Evolutionary conservation across 1,284 basidiomycete genomes (phyloP).

Genomic region (Veloboletus limbatus): DNA sequence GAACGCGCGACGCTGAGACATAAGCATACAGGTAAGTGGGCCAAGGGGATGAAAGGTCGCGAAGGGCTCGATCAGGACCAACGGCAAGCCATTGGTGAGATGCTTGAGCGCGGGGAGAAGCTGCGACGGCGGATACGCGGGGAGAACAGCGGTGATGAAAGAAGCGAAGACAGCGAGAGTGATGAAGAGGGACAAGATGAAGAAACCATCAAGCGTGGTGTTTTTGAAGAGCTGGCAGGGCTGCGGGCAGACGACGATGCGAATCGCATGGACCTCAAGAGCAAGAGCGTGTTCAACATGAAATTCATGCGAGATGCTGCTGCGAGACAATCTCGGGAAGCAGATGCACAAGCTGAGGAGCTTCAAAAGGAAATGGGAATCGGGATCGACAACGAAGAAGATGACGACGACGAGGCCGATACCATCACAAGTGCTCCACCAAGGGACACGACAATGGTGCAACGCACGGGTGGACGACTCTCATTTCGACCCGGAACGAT

Average conservation of each 20-base stretch:
- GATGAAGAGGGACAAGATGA: slow-evolving; percentile 42
- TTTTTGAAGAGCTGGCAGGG: slow-evolving; percentile 70
- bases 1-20: slow-evolving; percentile 87
- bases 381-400: slow-evolving; percentile 35
- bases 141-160: slow-evolving; percentile 44
- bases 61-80: slow-evolving; percentile 64
- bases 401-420: slow-evolving; percentile 36
- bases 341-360: slow-evolving; percentile 64
- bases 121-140: slow-evolving; percentile 72
- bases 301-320: slow-evolving; percentile 95
- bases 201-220: slow-evolving; percentile 55
- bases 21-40: slow-evolving; percentile 82
- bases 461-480: slow-evolving; percentile 59
- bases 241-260: slow-evolving; percentile 40
- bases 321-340: slow-evolving; percentile 58
- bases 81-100: slow-evolving; percentile 73
- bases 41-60: slow-evolving; percentile 63
- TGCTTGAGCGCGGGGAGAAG: slow-evolving; percentile 73
- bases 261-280: slow-evolving; percentile 34
- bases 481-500: slow-evolving; percentile 49
- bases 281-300: slow-evolving; percentile 82
- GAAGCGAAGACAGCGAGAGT: slow-evolving; percentile 47
- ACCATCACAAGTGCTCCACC: slow-evolving; percentile 32
- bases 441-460: slow-evolving; percentile 36
- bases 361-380: slow-evolving; percentile 66